These are phyloP conservation scores for Blastomyces emzantsi DNA, from an alignment of 2,329 filamentous ascomycete genomes.

Conservation along the genomic window DNA sequence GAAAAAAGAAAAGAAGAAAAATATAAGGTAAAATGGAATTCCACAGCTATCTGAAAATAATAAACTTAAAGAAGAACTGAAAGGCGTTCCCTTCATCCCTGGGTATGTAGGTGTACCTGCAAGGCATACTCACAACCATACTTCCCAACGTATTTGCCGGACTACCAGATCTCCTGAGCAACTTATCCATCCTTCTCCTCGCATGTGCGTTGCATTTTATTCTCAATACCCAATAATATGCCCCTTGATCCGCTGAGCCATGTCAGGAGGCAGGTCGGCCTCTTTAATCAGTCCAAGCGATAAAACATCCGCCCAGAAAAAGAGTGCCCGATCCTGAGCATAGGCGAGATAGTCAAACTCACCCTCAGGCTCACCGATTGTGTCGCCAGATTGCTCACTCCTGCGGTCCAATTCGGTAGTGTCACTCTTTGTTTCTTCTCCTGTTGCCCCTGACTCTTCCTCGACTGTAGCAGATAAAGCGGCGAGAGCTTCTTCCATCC, in stretches of 20 bases:
- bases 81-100: not conserved
- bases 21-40: not conserved
- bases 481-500: conserved; percentile 45
- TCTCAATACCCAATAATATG: conserved; percentile 54
- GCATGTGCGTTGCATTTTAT: not conserved
- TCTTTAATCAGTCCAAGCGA: conserved; percentile 62
- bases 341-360: conserved; percentile 93
- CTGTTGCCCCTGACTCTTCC: conserved; percentile 12
- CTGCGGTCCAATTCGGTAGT: not conserved
- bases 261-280: conserved; percentile 65
- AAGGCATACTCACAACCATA: not conserved
- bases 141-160: not conserved
- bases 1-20: too few species aligned
- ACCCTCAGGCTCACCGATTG: conserved; percentile 41
- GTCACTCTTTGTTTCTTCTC: conserved; percentile 2
- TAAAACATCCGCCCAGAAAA: conserved; percentile 90
- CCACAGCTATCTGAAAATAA: not conserved
- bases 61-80: not conserved
- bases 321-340: conserved; percentile 78
- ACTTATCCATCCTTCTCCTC: not conserved
- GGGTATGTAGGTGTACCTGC: not conserved
- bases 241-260: conserved; percentile 55
- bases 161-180: not conserved
- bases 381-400: not conserved
- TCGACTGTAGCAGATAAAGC: conserved; percentile 17